These are phyloP conservation scores for Fusarium hostae DNA, from an alignment of 2,329 filamentous ascomycete species.

Conservation along the genomic window DNA sequence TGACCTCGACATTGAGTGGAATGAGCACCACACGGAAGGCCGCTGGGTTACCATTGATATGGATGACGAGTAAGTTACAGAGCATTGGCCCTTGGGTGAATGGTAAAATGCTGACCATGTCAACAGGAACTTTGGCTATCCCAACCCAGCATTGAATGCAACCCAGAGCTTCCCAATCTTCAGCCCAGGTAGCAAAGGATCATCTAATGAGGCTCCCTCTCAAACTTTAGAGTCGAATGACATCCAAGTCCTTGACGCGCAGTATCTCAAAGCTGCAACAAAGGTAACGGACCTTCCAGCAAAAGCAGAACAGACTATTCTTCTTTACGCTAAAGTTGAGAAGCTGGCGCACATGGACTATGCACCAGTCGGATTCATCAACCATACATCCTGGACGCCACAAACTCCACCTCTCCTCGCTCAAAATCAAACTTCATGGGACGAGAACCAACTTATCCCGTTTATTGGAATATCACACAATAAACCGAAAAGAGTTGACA, in stretches of 20 bases:
- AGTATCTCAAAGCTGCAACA: not conserved
- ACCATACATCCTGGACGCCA: slow-evolving; percentile 15
- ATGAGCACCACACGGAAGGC: rapidly evolving
- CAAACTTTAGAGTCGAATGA: rapidly evolving
- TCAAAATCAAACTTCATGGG: not conserved
- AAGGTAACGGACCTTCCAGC: not conserved
- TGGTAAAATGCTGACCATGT: not conserved
- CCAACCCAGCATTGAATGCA: not conserved
- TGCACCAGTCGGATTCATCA: slow-evolving; percentile 8
- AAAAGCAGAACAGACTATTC: not conserved
- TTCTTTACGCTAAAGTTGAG: not conserved
- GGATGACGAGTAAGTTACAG: not conserved
- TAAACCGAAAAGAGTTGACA: not conserved
- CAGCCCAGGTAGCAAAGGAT: rapidly evolving
- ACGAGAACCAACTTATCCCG: not conserved
- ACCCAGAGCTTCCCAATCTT: not conserved
- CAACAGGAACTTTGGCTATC: slow-evolving; percentile 1
- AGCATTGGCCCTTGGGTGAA: too few species aligned
- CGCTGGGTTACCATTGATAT: not conserved
- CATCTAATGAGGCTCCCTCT: rapidly evolving
- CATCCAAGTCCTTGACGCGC: rapidly evolving
- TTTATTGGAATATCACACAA: rapidly evolving
- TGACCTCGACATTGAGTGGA: not conserved
- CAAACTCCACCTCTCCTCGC: not conserved
- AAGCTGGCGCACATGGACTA: slow-evolving; percentile 16